phyloP scores from a whole-genome alignment of 768 basidiomycete species.

The Podaxis sp. region DNA sequence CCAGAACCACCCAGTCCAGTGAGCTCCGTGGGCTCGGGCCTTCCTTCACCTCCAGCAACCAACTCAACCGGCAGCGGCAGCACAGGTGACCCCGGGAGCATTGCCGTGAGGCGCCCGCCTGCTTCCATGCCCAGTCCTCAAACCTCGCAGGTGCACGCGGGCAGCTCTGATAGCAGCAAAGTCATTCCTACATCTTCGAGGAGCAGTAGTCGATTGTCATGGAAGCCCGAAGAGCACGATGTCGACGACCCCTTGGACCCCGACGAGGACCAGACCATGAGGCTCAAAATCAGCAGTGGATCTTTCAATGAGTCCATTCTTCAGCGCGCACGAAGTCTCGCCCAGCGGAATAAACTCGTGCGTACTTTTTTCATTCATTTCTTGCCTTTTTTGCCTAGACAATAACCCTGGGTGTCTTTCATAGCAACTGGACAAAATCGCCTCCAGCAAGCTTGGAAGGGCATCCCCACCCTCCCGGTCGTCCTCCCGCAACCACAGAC shows the following conservation, averaged over 20 bases:
- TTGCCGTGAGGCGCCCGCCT: slow-evolving; percentile 24
- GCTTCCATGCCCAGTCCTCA: slow-evolving; percentile 21
- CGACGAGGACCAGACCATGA: slow-evolving; percentile 63
- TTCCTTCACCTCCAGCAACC: slow-evolving; percentile 82
- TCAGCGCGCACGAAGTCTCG: slow-evolving; percentile 65
- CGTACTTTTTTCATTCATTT: slow-evolving; percentile 23
- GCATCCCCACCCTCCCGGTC: slow-evolving; percentile 30
- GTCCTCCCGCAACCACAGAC: slow-evolving; percentile 17
- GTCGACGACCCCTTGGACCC: slow-evolving; percentile 43
- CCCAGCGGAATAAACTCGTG: slow-evolving; percentile 72
- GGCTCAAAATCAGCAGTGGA: slow-evolving; percentile 39
- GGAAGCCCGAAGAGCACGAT: slow-evolving; percentile 33
- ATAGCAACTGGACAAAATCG: slow-evolving; percentile 11
- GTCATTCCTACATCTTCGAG: slow-evolving; percentile 12
- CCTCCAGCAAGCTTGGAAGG: slow-evolving; percentile 13
- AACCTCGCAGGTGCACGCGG: slow-evolving; percentile 20
- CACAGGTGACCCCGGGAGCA: slow-evolving; percentile 53
- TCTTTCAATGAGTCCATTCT: slow-evolving; percentile 49
- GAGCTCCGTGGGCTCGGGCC: slow-evolving; percentile 48
- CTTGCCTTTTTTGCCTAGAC: not conserved
- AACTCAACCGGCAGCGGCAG: slow-evolving; percentile 83
- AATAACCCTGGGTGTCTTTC: slow-evolving; percentile 15
- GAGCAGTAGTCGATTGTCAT: slow-evolving; percentile 22
- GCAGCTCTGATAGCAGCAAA: slow-evolving; percentile 28
- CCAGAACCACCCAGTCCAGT: slow-evolving; percentile 69